Evolutionary conservation across 495 filamentous ascomycete species (phyloP), one percentile per base, ranked within the genome.

Genomic region (Articulospora tetracladia): DNA sequence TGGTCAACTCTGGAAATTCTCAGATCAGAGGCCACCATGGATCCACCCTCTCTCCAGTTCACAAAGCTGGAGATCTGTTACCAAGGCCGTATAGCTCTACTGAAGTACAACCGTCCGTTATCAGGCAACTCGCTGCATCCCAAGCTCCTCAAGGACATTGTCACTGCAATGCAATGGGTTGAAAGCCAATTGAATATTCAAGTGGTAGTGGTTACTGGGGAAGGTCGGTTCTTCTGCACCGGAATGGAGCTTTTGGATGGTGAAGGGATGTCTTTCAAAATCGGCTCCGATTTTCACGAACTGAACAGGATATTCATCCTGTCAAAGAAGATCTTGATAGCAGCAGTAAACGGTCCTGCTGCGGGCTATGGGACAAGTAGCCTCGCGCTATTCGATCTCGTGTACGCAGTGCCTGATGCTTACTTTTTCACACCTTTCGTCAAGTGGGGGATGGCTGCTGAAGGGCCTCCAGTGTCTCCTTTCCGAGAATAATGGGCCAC

Each of bases 91-190:
- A 17, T 47, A 3, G 54, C 54, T 24, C 3, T 47, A 12, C 6
- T 57, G 13, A 57, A 22, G 24, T 57, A 46, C 30, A 57, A 57
- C 54, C 54, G 54, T 28, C 54, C 54, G 3, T 20, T 7, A 47
- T 57, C 54, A 2, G 54, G 54, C 39, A 57, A 57, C 54, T 57
- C 54, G 22, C 30, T 57, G 11, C 54, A 57, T 57, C 54, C 54
- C 3, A 7, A 47, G 7, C 11, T 57, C n/a, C 39, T 57, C 8
- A 26, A 2, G 8, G 54, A 57, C 3, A 3, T 46, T 3, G 6
- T 46, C 4, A 4, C 54, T 25, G 54, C 54, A 3, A 3, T 57
- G 3, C 32, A 26, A 44, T 57, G 54, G 54, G 22, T 26, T 17
- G 54, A 57, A 6, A 23, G 13, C 19, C 32, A 57, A 15, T 20